Conservation (phyloP, 73 alveolate species). For the Loxodes magnus region DNA sequence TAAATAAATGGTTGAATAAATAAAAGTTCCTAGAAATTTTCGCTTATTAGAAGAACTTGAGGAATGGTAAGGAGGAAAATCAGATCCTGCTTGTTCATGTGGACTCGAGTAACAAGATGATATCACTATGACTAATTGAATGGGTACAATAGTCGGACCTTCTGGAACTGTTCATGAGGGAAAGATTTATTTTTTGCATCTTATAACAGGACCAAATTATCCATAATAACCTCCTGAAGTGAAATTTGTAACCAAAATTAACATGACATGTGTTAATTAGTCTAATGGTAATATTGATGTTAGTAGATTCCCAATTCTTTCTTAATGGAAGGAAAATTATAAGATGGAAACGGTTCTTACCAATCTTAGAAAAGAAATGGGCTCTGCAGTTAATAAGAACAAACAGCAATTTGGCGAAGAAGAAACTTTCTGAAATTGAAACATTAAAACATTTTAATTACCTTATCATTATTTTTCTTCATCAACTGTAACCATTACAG, state of each 20-base stretch:
- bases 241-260: conserved; percentile 66
- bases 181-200: conserved; percentile 70
- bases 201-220: conserved; percentile 78
- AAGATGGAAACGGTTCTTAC: conserved; percentile 45
- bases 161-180: conserved; percentile 53
- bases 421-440: conserved; percentile 38
- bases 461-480: too few relatives aligned
- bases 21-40: conserved; percentile 94
- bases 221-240: conserved; percentile 86
- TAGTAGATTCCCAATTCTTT: conserved; percentile 35
- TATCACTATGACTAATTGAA: conserved; percentile 87
- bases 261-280: conserved; percentile 81
- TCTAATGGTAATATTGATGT: conserved; percentile 49
- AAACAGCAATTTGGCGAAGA: conserved; percentile 61
- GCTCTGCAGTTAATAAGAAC: conserved; percentile 41
- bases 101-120: conserved; percentile 87
- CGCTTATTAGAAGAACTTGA: conserved; percentile 89
- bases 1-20: too few relatives aligned
- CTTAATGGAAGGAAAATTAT: conserved; percentile 32
- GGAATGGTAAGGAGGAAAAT: conserved; percentile 85
- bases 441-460: too few relatives aligned
- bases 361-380: conserved; percentile 64
- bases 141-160: conserved; percentile 90
- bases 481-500: too few relatives aligned
- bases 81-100: conserved; percentile 79